Evolutionary conservation across 306 rosid genomes (phyloP), one percentile per base, ranked within the genome.

Genomic region (Elaeagnus macrophylla): DNA sequence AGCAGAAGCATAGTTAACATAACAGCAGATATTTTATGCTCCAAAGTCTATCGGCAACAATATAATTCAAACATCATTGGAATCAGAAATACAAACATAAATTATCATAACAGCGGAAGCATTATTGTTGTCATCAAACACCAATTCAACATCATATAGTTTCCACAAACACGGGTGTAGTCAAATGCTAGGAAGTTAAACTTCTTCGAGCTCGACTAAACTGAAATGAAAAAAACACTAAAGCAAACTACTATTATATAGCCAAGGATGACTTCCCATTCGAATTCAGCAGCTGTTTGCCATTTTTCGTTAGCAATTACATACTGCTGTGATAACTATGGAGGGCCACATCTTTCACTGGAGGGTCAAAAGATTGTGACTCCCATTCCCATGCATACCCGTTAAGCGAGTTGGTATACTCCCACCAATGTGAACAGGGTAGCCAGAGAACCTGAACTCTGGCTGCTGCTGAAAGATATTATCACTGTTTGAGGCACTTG

Each of bases 221-320:
- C 48, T 55, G 65, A 51, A 3, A 25, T 2, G 32, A 25, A 25
- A 25, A 5, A 37, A 60, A 53, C 42, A 46, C 37, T 44, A 6
- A 51, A 41, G 42, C 25, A 52, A 61, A 53, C 51, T 46, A 47
- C 37, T 60, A 25, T 25, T 25, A 48, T 25, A 44, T 62, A 85
- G 90, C 84, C 87, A 73, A 82, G 84, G 95, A 85, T 85, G 90
- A 82, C 87, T 82, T 82, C 75, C 83, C 88, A 51, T 62, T 60
- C 72, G 69, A 55, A 25, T 54, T n/a, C 57, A 53, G 64, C 69
- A 72, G 32, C 32, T 25, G 32, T 25, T 25, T 25, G 53, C 68
- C 67, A 25, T 25, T 25, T 46, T 54, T n/a, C 60, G 65, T 2
- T 25, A 60, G 25, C 2, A 66, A 65, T 65, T 62, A 51, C 43